Evolutionary conservation across 352 stramenopile species (phyloP), one percentile per base, ranked within the genome.

Genomic region (Phytophthora citrophthora): DNA sequence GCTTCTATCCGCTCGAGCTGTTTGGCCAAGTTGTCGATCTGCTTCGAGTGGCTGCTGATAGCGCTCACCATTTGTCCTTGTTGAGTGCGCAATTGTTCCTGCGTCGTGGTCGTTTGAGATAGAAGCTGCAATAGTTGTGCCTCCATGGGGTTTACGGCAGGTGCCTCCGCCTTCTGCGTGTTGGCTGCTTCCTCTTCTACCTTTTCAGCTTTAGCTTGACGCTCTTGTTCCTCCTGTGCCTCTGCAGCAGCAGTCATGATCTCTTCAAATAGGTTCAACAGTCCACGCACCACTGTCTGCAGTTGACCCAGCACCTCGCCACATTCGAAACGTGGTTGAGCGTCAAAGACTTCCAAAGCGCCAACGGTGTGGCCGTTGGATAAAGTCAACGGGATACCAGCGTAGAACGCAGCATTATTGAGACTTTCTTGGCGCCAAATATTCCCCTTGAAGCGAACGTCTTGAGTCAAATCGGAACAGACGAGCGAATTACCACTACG

Each of bases 31-130:
- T 88, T 76, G 64, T 77, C 77, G 49, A 93, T 93, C 73, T 95
- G 84, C 59, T 93, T 86, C 13, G 83, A 88, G 61, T 95, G 84
- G 26, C 68, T 81, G 56, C 52, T 77, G 56, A 95, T 90, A 15
- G 86, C 82, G 39, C 83, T 82, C 23, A 92, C 86, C 86, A 95
- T 95, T 52, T 92, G 81, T 0, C 71, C 78, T 31, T 95, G 86
- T 61, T 95, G 86, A 60, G 86, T 88, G 16, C 81, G 81, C 23
- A 95, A 66, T 50, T 95, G 86, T 63, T 91, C 79, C 49, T 95
- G 86, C 4, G 86, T 95, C 32, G 61, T 84, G 20, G 86, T 95
- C 0, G 86, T 95, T 65, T 95, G 83, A 39, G 81, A 89, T 27
- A 95, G 64, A 40, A 95, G 54, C 54, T 92, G 59, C 74, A 95